These are phyloP conservation scores for Pisolithus microcarpus DNA, from an alignment of 768 basidiomycete genomes.

Conservation along the genomic window DNA sequence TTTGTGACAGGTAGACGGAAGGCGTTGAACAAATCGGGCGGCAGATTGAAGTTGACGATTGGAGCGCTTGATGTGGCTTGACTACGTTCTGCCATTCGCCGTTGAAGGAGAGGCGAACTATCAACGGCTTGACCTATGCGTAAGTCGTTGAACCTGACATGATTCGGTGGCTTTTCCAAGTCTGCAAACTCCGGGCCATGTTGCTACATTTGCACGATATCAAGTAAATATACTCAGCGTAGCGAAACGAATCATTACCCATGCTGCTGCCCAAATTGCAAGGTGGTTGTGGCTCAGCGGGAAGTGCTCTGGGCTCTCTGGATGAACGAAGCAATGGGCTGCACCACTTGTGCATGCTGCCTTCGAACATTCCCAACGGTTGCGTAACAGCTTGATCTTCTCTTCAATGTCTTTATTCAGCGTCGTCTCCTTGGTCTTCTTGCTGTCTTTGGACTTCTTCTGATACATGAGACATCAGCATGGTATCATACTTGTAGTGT, in stretches of 20 bases:
- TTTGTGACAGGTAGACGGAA: not conserved
- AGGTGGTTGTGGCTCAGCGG: slow-evolving; percentile 1
- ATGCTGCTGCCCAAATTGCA: too few relatives aligned
- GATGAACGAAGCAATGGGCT: slow-evolving; percentile 1
- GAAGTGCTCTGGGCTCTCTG: not conserved
- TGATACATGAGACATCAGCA: not conserved
- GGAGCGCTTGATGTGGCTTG: not conserved
- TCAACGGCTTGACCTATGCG: not conserved
- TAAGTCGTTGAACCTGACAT: not conserved
- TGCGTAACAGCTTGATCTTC: not conserved
- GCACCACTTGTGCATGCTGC: not conserved
- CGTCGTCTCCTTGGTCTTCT: not conserved
- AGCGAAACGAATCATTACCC: not conserved
- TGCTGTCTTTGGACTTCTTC: not conserved
- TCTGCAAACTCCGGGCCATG: not conserved
- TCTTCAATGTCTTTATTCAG: too few relatives aligned
- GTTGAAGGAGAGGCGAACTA: not conserved
- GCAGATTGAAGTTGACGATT: not conserved
- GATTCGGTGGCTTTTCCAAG: not conserved
- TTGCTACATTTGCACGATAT: not conserved
- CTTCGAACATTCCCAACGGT: not conserved
- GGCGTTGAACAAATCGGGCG: not conserved
- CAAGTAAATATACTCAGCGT: not conserved
- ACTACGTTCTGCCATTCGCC: not conserved
- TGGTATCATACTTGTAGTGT: too few relatives aligned